Conservation (phyloP, 2,329 filamentous ascomycete species). For the Trichoderma sp. region DNA sequence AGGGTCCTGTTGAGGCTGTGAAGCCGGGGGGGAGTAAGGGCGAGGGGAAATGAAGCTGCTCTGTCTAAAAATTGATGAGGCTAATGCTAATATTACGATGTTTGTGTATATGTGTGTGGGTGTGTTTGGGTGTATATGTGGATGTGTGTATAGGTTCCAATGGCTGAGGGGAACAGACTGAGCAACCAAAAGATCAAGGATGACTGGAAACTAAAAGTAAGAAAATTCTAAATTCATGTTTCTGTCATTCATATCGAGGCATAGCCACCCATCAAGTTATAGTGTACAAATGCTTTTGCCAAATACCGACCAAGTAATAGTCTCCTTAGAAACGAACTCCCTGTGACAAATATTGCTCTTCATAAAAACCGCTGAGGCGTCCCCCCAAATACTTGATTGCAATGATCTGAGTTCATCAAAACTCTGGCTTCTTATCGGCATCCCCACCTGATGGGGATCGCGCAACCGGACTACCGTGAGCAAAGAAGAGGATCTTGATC, state of each 20-base stretch:
- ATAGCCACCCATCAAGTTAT: conserved; percentile 2
- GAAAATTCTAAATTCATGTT: background rate
- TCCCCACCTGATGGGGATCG: conserved; percentile 37
- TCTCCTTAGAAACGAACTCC: background rate
- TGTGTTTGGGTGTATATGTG: background rate
- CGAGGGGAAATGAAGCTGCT: background rate
- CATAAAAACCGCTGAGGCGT: background rate
- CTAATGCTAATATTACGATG: background rate
- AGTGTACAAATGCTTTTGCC: conserved; percentile 8
- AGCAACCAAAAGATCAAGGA: background rate
- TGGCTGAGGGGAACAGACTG: background rate
- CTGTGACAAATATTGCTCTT: background rate
- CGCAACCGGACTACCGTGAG: conserved; percentile 59
- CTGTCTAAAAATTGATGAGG: background rate
- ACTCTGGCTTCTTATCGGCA: conserved; percentile 23
- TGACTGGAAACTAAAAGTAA: background rate
- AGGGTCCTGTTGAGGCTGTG: conserved; percentile 52
- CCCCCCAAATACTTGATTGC: background rate
- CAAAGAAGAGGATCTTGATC: conserved; percentile 97
- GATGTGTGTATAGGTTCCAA: background rate
- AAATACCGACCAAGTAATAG: conserved; percentile 20
- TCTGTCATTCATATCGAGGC: conserved; percentile 10
- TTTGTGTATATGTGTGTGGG: background rate
- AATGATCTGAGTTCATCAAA: background rate
- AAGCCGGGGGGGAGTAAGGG: conserved; percentile 8